These are phyloP conservation scores for Caryopteris hybrid DNA, from an alignment of 305 asterid species.

Conservation along the genomic window DNA sequence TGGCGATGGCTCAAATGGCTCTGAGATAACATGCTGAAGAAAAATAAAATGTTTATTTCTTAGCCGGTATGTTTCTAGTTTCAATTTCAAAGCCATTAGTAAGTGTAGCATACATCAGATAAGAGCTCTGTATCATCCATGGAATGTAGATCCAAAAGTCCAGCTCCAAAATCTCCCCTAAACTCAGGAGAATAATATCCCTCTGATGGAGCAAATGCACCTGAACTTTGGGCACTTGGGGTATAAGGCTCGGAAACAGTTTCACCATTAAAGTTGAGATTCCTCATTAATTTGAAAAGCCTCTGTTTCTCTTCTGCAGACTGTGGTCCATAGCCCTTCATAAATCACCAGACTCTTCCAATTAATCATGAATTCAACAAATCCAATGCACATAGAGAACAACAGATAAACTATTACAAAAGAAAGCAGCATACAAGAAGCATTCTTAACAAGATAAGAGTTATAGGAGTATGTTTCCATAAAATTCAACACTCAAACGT, in stretches of 20 bases:
- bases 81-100: neutral
- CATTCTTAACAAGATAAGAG: neutral
- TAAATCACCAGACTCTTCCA: conserved; percentile 27
- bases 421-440: neutral
- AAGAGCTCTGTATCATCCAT: conserved; percentile 99
- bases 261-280: conserved; percentile 86
- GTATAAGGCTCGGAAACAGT: conserved; percentile 74
- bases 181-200: conserved; percentile 80
- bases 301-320: conserved; percentile 98
- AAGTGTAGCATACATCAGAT: conserved; percentile 66
- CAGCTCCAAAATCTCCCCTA: conserved; percentile 99
- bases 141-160: conserved; percentile 96
- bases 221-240: conserved; percentile 74
- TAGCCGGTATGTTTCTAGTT: conserved; percentile 11
- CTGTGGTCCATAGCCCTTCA: conserved; percentile 96
- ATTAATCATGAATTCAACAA: conserved; percentile 28
- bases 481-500: neutral
- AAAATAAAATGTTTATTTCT: conserved; percentile 22
- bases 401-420: neutral
- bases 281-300: conserved; percentile 88
- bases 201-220: conserved; percentile 61
- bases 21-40: conserved; percentile 84
- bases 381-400: neutral
- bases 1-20: conserved; percentile 89
- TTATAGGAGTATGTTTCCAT: neutral